Percentiles rank a stretch among this genome's conserved stretches.
Conservation (phyloP, 2,329 filamentous ascomycete species). For the Curvularia sp. region DNA sequence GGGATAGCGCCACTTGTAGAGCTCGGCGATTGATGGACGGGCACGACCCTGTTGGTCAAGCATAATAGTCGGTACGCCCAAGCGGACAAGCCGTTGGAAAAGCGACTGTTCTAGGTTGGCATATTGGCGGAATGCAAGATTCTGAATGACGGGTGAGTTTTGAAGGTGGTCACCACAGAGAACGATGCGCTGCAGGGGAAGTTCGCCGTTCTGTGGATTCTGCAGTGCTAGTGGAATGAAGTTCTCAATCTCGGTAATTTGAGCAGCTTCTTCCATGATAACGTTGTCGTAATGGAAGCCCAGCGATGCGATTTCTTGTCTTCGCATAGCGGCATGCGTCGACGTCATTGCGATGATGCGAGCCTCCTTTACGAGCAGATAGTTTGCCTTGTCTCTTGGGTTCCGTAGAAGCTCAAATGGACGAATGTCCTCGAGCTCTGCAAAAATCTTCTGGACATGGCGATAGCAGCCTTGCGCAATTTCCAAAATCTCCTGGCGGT, state of each 20-base stretch:
- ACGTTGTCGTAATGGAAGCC: conserved; percentile 98
- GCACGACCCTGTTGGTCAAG: conserved; percentile 94
- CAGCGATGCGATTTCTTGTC: conserved; percentile 87
- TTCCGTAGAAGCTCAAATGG: conserved; percentile 93
- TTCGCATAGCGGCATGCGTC: conserved; percentile 93
- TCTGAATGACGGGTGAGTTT: conserved; percentile 95
- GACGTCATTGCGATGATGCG: conserved; percentile 98
- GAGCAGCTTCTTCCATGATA: conserved; percentile 97
- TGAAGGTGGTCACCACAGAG: conserved; percentile 95
- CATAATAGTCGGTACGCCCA: conserved; percentile 89
- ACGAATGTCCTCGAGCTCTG: conserved; percentile 87
- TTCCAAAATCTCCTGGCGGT: conserved; percentile 73
- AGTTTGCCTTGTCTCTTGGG: conserved; percentile 92
- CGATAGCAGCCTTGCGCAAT: conserved; percentile 83
- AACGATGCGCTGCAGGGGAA: conserved; percentile 84
- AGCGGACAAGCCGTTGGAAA: conserved; percentile 86
- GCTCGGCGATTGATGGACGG: conserved; percentile 80
- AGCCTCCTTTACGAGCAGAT: conserved; percentile 93
- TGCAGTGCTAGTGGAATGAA: conserved; percentile 96
- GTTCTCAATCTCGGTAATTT: conserved; percentile 96
- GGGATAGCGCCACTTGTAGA: conserved; percentile 94
- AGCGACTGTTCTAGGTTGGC: conserved; percentile 95
- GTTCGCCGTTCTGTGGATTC: conserved; percentile 73
- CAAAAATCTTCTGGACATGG: conserved; percentile 89
- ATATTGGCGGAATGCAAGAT: conserved; percentile 90